A percentile compares a stretch with the other conserved stretches of the same genome.
phyloP scores from a whole-genome alignment of 257 asterid species.

The Jasminum sambac region DNA sequence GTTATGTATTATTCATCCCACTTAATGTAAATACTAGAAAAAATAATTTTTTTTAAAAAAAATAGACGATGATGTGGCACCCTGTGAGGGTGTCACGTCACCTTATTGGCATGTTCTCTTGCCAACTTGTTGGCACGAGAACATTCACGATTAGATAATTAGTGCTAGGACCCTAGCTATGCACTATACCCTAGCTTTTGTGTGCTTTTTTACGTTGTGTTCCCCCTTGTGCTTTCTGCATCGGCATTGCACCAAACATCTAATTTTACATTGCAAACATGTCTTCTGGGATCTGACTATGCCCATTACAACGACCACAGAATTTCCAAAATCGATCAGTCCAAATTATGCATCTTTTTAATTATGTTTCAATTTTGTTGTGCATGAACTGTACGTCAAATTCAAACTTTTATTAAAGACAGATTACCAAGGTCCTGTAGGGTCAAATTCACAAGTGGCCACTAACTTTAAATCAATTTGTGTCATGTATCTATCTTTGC shows the following conservation, averaged over 20 bases:
- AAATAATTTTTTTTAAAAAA: too few relatives aligned
- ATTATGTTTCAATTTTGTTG: neutral
- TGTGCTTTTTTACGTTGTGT: constrained; percentile 16
- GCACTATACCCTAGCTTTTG: constrained; percentile 22
- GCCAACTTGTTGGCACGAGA: too few relatives aligned
- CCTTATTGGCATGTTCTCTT: too few relatives aligned
- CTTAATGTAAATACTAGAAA: too few relatives aligned
- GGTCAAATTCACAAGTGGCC: too few relatives aligned
- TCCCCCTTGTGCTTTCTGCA: constrained; percentile 52
- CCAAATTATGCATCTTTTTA: neutral
- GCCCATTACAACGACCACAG: constrained; percentile 19
- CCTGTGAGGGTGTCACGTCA: too few relatives aligned
- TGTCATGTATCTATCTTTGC: too few relatives aligned
- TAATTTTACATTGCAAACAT: constrained; percentile 17
- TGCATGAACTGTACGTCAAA: neutral
- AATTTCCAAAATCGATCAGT: neutral
- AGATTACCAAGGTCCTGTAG: neutral
- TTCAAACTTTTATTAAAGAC: neutral
- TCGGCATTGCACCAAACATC: constrained; percentile 62
- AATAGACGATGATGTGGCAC: too few relatives aligned
- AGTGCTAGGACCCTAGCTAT: constrained; percentile 21
- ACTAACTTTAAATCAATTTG: too few relatives aligned
- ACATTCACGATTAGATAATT: neutral
- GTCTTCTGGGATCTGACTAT: constrained; percentile 35
- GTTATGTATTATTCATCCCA: too few relatives aligned